phyloP scores from a whole-genome alignment of 202 grass and related monocot genomes.

The Schoenoplectus triqueter region DNA sequence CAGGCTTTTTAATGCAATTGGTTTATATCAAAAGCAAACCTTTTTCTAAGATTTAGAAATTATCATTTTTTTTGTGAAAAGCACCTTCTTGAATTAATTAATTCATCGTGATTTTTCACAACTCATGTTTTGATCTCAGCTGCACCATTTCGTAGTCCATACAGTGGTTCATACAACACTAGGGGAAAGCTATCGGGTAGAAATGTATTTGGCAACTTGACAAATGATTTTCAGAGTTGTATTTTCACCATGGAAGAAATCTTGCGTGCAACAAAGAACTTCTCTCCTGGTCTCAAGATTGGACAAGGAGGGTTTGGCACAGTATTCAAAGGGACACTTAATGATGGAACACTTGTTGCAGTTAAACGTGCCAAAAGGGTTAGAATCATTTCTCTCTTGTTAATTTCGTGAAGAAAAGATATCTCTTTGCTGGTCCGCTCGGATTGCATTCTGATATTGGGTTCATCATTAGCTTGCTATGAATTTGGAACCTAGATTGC shows the following conservation, averaged over 20 bases:
- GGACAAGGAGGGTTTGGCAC: constrained; percentile 86
- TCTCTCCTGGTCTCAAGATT: constrained; percentile 73
- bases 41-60: too few species aligned
- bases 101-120: background rate
- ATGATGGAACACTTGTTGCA: constrained; percentile 68
- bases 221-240: constrained; percentile 48
- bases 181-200: constrained; percentile 32
- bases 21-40: too few species aligned
- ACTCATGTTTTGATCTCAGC: constrained; percentile 32
- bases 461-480: background rate
- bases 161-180: background rate
- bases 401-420: background rate
- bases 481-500: background rate
- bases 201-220: background rate
- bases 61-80: too few species aligned
- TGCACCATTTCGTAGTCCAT: background rate
- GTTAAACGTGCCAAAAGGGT: constrained; percentile 82
- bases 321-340: constrained; percentile 69
- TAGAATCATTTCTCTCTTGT: background rate
- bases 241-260: constrained; percentile 76
- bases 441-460: too few species aligned
- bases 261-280: constrained; percentile 67
- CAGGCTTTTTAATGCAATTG: background rate
- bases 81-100: too few species aligned
- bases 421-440: background rate